Base-by-base conservation (phyloP, 768 basidiomycete genomes). In the Boletus pseudo-olivaceus region DNA sequence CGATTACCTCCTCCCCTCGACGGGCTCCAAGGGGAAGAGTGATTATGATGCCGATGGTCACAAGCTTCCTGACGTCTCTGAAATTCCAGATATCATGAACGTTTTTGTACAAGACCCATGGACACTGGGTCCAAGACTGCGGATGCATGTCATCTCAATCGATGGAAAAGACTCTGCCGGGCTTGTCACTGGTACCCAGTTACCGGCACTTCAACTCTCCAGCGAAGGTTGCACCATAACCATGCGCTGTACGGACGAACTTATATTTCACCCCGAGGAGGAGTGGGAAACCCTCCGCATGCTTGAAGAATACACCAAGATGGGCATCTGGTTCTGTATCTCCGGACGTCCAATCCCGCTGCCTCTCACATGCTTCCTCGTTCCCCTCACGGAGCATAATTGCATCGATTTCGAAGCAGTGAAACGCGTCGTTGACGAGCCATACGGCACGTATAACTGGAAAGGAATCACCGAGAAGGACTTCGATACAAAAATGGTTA, bases 1-100 rank as follows among this genome's bases (percentile, higher is more conserved):
- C 62, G 85, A 93, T 53, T 85, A 88, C 63, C 78, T 96, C 3
- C 76, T 93, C 10, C 93, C 93, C 0, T 74, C 79, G n/a, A 77
- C 83, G 14, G 77, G 76, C 41, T 69, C 78, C 29, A 73, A 73
- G 38, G 80, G 76, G 5, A 76, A 74, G 30, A 76, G 73, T 20
- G 74, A 78, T 29, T 76, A 81, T 49, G 83, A 85, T 59, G 75
- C 77, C 0, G 82, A 86, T 47, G 83, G 79, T 14, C 64, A 72
- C 27, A 67, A 65, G 3, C 71, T 80, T 34, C 57, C 60, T n/a
- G 73, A 79, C 52, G 67, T 80, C 51, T 73, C 72, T 40, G 65
- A 74, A 39, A 62, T 85, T 1, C 81, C 83, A 9, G 72, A 73
- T 17, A 76, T 79, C 54, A 78, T 91, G 76, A 69, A 76, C n/a